These are phyloP conservation scores for Penicillium maclennaniae DNA, from an alignment of 495 filamentous ascomycete species.

Conservation along the genomic window DNA sequence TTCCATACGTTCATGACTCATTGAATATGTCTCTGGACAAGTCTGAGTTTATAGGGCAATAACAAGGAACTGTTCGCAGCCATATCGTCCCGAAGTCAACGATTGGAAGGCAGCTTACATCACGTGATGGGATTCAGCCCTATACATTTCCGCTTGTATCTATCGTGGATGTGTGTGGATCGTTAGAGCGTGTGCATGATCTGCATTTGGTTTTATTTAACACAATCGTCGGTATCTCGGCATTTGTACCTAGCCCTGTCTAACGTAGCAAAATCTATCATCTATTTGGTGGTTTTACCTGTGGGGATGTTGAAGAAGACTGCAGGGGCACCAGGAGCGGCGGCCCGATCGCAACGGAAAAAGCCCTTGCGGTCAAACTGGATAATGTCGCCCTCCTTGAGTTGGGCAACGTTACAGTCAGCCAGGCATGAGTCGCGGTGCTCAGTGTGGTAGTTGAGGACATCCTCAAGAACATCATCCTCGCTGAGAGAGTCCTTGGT, in stretches of 20 bases:
- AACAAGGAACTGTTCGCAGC: neutral
- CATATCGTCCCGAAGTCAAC: no score
- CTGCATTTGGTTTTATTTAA: neutral
- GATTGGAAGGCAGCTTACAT: neutral
- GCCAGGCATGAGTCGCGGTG: constrained; percentile 71
- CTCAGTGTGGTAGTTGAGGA: constrained; percentile 71
- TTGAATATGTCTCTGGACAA: neutral
- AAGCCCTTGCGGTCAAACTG: constrained; percentile 94
- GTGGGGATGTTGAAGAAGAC: constrained; percentile 79
- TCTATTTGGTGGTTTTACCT: constrained; percentile 51
- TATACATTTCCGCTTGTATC: neutral
- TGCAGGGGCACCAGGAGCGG: constrained; percentile 57
- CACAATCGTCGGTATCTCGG: neutral
- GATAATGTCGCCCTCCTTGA: constrained; percentile 82
- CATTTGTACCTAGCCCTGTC: neutral
- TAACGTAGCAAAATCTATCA: constrained; percentile 1
- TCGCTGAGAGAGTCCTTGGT: constrained; percentile 86
- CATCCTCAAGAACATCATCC: constrained; percentile 77
- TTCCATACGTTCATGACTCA: neutral
- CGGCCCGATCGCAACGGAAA: constrained; percentile 70
- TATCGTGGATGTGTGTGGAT: no score
- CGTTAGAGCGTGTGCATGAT: neutral
- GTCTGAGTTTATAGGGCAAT: neutral
- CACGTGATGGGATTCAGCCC: neutral
- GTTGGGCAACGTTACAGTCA: constrained; percentile 70